A percentile compares a stretch with the other conserved stretches of the same genome.
phyloP scores from a whole-genome alignment of 2,329 filamentous ascomycete genomes.

The Fusarium temperatum region DNA sequence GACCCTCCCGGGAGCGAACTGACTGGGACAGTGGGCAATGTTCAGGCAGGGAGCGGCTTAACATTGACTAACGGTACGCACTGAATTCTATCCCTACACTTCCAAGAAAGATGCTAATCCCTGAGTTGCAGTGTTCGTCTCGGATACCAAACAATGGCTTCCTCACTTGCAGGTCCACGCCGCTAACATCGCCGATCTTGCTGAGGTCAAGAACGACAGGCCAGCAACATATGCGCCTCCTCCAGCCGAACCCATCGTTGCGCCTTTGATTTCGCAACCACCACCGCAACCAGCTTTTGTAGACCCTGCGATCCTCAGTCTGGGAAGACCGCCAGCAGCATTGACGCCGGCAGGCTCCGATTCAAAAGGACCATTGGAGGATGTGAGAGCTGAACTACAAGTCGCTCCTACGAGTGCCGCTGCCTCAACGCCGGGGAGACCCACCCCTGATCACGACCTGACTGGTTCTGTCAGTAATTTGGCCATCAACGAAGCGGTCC shows the following conservation, averaged over 20 bases:
- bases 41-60: conserved; percentile 73
- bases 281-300: conserved; percentile 62
- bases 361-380: conserved; percentile 13
- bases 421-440: conserved; percentile 26
- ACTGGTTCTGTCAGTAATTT: conserved; percentile 43
- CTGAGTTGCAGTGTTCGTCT: conserved; percentile 48
- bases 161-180: conserved; percentile 57
- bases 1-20: conserved; percentile 71
- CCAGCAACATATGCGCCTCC: conserved; percentile 43
- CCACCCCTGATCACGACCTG: conserved; percentile 38
- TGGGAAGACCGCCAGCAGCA: conserved; percentile 56
- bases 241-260: conserved; percentile 36
- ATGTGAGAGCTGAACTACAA: conserved; percentile 26
- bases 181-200: conserved; percentile 56
- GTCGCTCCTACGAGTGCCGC: conserved; percentile 9
- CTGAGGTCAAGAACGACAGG: conserved; percentile 49
- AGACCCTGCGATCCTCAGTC: conserved; percentile 86
- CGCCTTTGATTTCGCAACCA: conserved; percentile 42
- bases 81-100: background rate
- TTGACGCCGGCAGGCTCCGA: conserved; percentile 40
- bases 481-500: conserved; percentile 26
- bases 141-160: conserved; percentile 54
- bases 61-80: conserved; percentile 75
- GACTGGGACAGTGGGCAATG: conserved; percentile 75
- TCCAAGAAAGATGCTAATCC: conserved; percentile 4